Base-by-base conservation (phyloP, 371 early-diverging fungal genomes). In the Funneliformis caledonium region DNA sequence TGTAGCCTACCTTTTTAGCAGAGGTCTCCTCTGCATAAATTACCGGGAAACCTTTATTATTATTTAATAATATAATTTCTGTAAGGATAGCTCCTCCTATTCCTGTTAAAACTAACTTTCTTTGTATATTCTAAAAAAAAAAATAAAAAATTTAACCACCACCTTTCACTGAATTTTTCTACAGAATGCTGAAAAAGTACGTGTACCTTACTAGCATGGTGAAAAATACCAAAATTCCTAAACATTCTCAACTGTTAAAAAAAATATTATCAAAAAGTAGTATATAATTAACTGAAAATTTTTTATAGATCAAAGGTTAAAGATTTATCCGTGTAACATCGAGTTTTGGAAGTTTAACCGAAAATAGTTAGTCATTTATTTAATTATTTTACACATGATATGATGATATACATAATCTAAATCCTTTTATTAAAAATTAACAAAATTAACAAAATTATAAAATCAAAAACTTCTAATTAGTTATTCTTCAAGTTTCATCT, bases 21-120 rank as follows among this genome's bases (percentile, higher is more conserved):
- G 22, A 2, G 22, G 47, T 16, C 22, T 70, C 72, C 11, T 70
- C 72, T 10, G 72, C 72, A 70, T 70, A 70, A 45, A 47, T 45
- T 31, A 68, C 9, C 5, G 68, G 43, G 11, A 19, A 56, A 19
- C 56, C 19, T 56, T 52, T 52, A 52, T 26, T 26, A 26, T 26
- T 26, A 26, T 37, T 37, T 37, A 37, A 37, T 37, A 37, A 37
- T 37, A 37, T 37, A 2, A 52, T 16, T 14, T 19, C 56, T 19
- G 16, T 56, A 19, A 56, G 16, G 7, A 56, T 19, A n/a, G 56
- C 19, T 19, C n/a, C 56, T 47, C 47, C 47, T 47, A 47, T 47
- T 47, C 47, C 47, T 10, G 56, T 56, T n/a, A 56, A 56, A 16
- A 19, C 56, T 19, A 56, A 56, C 56, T 19, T 56, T 4, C 56